Evolutionary conservation across 306 rosid species (phyloP).

Genomic region (Purshia tridentata): DNA sequence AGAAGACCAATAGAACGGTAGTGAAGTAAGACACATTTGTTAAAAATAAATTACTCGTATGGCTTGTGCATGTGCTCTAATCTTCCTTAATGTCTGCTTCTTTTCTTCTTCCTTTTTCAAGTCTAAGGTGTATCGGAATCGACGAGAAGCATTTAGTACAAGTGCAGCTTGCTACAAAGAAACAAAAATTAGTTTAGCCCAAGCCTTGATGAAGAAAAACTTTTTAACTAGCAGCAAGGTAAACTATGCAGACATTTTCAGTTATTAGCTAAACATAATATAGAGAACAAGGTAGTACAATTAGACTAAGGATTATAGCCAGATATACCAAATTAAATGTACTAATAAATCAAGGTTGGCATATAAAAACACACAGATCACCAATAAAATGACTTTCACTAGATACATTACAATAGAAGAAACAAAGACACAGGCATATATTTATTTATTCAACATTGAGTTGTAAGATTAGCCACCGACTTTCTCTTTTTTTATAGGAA

Average conservation of each 20-base stretch:
- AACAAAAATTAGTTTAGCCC: constrained; percentile 19
- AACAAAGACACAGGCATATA: not conserved
- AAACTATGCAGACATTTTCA: not conserved
- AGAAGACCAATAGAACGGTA: constrained; percentile 19
- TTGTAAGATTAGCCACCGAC: not conserved
- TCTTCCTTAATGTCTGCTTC: constrained; percentile 58
- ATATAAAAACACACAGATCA: not conserved
- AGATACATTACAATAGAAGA: not conserved
- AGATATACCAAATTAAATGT: not conserved
- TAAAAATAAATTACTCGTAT: constrained; percentile 56
- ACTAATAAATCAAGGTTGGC: not conserved
- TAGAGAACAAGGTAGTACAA: not conserved
- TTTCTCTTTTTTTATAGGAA: not conserved
- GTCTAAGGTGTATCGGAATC: constrained; percentile 98
- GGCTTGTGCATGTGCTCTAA: constrained; percentile 84
- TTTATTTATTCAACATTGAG: not conserved
- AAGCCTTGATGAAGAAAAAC: constrained; percentile 8
- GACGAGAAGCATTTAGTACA: constrained; percentile 98
- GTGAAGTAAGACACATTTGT: constrained; percentile 20
- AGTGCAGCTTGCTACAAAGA: constrained; percentile 88
- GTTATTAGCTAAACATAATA: not conserved
- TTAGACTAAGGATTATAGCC: not conserved
- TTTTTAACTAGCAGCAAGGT: not conserved
- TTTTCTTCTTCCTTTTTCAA: constrained; percentile 90
- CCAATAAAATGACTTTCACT: not conserved